Evolutionary conservation across 306 rosid genomes (phyloP).

Genomic region (Cicer cuneatum): DNA sequence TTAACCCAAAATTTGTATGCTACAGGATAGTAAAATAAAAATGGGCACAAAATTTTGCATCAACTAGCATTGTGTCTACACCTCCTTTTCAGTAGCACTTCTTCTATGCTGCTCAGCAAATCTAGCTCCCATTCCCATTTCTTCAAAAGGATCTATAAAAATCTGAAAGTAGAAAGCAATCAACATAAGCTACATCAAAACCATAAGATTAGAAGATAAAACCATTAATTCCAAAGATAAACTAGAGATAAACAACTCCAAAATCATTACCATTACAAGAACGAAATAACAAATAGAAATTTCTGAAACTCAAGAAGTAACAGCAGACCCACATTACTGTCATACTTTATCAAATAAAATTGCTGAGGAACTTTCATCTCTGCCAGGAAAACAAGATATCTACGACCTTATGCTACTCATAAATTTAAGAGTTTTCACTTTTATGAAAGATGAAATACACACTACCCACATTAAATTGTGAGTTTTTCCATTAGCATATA

Average conservation of each 20-base stretch:
- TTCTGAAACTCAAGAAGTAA: conserved; percentile 36
- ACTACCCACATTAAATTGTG: conserved; percentile 9
- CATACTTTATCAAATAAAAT: conserved; percentile 31
- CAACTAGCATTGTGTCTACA: conserved; percentile 40
- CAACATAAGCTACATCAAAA: conserved; percentile 36
- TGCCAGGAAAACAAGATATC: conserved; percentile 28
- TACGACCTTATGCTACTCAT: conserved; percentile 13
- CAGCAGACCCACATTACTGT: conserved; percentile 15
- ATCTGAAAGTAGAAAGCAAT: conserved; percentile 55
- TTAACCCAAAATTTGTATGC: conserved; percentile 36
- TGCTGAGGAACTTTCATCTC: conserved; percentile 29
- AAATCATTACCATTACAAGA: conserved; percentile 30
- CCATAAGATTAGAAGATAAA: conserved; percentile 32
- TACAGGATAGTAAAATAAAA: conserved; percentile 36
- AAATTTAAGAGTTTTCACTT: conserved; percentile 8
- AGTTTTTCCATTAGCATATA: conserved; percentile 29
- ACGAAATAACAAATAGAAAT: conserved; percentile 19
- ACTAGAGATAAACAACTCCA: conserved; percentile 29
- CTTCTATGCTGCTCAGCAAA: conserved; percentile 76
- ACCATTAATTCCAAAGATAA: conserved; percentile 2
- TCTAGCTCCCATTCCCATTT: conserved; percentile 76
- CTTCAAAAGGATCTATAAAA: conserved; percentile 92
- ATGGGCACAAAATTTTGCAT: conserved; percentile 39
- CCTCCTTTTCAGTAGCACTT: conserved; percentile 89
- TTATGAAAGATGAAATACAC: conserved; percentile 22